Base-by-base conservation (phyloP, 176 grass and related monocot species). In the Panicum miliaceum region DNA sequence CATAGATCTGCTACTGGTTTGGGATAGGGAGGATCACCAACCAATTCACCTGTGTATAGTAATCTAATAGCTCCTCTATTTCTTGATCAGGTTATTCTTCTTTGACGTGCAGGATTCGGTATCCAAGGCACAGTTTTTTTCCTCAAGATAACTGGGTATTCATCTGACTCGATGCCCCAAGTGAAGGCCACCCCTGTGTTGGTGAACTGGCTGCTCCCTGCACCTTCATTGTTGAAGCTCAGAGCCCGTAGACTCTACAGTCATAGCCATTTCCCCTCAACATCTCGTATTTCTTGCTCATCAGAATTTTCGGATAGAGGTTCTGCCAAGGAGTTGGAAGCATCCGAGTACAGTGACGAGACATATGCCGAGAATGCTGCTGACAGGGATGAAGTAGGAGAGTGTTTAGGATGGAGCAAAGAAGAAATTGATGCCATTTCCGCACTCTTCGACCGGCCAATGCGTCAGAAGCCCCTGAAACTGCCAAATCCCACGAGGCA, bases 361-460 rank as follows among this genome's bases (percentile, higher is more conserved):
- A 26, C 8, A 0, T 23, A 42, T 42, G 5, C 36, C 1, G 45
- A 57, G 19, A 19, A 47, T 2, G 35, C n/a, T 0, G 0, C n/a
- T 12, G 60, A 8, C 20, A 48, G 15, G 18, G 60, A 76, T 8
- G 78, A 67, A 1, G 35, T 26, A 1, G 53, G 29, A 22, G 60
- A 76, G 46, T 45, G 6, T 82, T 68, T 40, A 4, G 77, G 8
- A 53, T 98, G 96, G 96, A 93, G 82, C 45, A 27, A 86, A 9
- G 83, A 93, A 2, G 96, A 98, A 36, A 71, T 95, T 7, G 96
- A 93, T 42, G 93, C 96, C 25, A 94, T 95, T 46, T 89, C 93
- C 22, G 89, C 87, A 7, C 96, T 98, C 71, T 98, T 98, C 20
- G 77, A 91, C 34, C 67, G 93, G 46, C 93, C 89, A n/a, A 90